These are phyloP conservation scores for Gracilariopsis chorda DNA, from an alignment of 23 red algal genomes.

Conservation along the genomic window DNA sequence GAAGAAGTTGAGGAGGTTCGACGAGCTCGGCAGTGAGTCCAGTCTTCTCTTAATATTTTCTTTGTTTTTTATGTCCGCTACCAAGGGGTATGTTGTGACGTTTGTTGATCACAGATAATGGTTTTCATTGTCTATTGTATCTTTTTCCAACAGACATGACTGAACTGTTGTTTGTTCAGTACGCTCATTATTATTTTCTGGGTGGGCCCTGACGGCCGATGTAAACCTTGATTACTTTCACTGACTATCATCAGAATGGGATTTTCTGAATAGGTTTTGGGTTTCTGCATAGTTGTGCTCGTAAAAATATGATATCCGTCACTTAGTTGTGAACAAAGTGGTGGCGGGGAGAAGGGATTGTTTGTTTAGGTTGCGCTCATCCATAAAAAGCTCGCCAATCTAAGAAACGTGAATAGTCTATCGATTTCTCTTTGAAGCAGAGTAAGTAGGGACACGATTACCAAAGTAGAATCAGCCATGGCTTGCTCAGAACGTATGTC, in stretches of 20 bases:
- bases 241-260: slow-evolving; percentile 4
- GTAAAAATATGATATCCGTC: too few species aligned
- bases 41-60: neutral
- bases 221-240: slow-evolving; percentile 38
- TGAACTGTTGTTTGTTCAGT: neutral
- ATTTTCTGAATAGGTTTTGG: neutral
- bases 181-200: slow-evolving; percentile 28
- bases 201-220: neutral
- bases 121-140: neutral
- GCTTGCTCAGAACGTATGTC: too few species aligned
- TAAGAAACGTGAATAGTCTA: too few species aligned
- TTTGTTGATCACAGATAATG: neutral
- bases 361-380: too few species aligned
- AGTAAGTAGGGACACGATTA: too few species aligned
- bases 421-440: too few species aligned
- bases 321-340: too few species aligned
- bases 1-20: slow-evolving; percentile 57
- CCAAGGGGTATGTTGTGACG: neutral
- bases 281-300: too few species aligned
- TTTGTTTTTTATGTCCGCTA: neutral
- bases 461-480: too few species aligned
- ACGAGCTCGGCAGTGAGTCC: neutral
- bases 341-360: too few species aligned
- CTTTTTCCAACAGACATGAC: neutral
- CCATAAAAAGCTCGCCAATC: too few species aligned